phyloP scores from a whole-genome alignment of 805 yeast species.

The Priceomyces fermenticarens region DNA sequence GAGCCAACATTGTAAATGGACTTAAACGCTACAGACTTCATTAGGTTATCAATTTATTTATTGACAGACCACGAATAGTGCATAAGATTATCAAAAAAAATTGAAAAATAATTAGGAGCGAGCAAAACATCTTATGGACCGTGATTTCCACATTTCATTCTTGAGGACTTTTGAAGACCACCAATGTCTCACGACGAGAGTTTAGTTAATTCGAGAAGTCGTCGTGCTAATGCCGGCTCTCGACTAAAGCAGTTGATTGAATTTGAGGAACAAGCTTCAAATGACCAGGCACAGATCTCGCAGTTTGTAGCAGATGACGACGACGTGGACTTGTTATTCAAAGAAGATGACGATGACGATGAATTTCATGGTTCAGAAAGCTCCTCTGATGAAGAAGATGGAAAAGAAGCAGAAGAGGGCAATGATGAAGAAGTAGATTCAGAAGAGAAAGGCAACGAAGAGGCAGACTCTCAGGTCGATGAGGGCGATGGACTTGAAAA shows the following conservation, averaged over 20 bases:
- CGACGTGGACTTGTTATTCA: slow-evolving; percentile 67
- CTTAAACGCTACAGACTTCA: too few species aligned
- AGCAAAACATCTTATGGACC: too few species aligned
- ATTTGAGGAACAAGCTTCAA: slow-evolving; percentile 56
- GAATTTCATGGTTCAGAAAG: slow-evolving; percentile 28
- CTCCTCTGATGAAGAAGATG: slow-evolving; percentile 15
- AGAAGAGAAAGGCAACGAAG: slow-evolving; percentile 10
- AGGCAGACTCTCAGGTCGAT: slow-evolving; percentile 12
- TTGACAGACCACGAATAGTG: too few species aligned
- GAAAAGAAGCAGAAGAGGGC: slow-evolving; percentile 13
- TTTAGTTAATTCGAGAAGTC: slow-evolving; percentile 69
- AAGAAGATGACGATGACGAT: slow-evolving; percentile 49
- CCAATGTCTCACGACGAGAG: slow-evolving; percentile 42
- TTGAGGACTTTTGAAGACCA: neutral
- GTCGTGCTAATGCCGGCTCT: slow-evolving; percentile 90
- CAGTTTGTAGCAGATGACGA: slow-evolving; percentile 58
- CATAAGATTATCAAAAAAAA: too few species aligned
- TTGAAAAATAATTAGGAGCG: too few species aligned
- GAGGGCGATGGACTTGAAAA: slow-evolving; percentile 14
- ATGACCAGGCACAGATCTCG: slow-evolving; percentile 13
- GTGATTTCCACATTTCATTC: too few species aligned
- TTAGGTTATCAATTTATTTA: too few species aligned
- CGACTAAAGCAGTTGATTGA: slow-evolving; percentile 70
- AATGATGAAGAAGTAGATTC: slow-evolving; percentile 15
- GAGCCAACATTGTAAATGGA: too few species aligned